These are phyloP conservation scores for Trapa incisa DNA, from an alignment of 345 rosid genomes.

Conservation along the genomic window DNA sequence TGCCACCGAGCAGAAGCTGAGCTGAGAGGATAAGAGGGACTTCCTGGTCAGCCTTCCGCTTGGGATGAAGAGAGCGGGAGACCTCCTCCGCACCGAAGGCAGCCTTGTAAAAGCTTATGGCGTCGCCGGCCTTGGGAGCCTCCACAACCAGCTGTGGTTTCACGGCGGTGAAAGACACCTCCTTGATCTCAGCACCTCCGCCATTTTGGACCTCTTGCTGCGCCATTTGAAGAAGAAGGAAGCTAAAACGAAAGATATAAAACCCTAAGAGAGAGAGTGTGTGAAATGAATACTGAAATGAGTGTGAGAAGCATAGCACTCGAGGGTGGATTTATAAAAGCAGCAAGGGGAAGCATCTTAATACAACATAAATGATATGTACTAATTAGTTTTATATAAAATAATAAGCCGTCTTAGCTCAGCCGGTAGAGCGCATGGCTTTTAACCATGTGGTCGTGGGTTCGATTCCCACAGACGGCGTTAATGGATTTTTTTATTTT, in stretches of 20 bases:
- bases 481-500: background rate
- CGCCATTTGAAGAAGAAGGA: no score
- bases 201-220: no score
- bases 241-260: no score
- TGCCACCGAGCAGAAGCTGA: slow-evolving; percentile 54
- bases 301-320: no score
- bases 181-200: no score
- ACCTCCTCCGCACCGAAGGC: slow-evolving; percentile 68
- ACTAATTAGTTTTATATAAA: no score
- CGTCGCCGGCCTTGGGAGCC: slow-evolving; percentile 69
- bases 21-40: slow-evolving; percentile 66
- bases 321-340: no score
- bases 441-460: slow-evolving; percentile 71
- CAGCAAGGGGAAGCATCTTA: no score
- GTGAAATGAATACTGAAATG: no score
- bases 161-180: no score
- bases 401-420: slow-evolving; percentile 51
- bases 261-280: no score
- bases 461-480: slow-evolving; percentile 79
- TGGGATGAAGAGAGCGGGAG: slow-evolving; percentile 47
- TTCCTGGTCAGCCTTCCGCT: slow-evolving; percentile 93
- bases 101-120: slow-evolving; percentile 67
- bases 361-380: no score
- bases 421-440: slow-evolving; percentile 77
- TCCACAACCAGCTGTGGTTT: slow-evolving; percentile 50